These are phyloP conservation scores for Thielaviopsis euricoi DNA, from an alignment of 2,329 filamentous ascomycete genomes.

Conservation along the genomic window DNA sequence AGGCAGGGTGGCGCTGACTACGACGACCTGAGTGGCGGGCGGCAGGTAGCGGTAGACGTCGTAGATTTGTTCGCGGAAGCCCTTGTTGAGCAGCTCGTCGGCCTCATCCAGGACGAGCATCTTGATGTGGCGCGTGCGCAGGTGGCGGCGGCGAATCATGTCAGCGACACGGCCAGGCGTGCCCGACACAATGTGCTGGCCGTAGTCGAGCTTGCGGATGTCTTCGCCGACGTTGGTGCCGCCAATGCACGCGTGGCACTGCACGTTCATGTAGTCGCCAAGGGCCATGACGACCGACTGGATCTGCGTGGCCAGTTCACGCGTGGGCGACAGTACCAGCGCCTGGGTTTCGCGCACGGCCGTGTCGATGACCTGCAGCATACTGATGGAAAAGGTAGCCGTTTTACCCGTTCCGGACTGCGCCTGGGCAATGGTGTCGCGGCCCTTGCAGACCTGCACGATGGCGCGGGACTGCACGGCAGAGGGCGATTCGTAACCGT, in stretches of 20 bases:
- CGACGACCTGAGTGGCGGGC: constrained; percentile 93
- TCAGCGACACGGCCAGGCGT: constrained; percentile 82
- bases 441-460: constrained; percentile 96
- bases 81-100: constrained; percentile 63
- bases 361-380: constrained; percentile 90
- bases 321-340: constrained; percentile 85
- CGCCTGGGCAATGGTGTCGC: constrained; percentile 95
- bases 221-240: constrained; percentile 97
- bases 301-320: constrained; percentile 94
- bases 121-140: constrained; percentile 46
- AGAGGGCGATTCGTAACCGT: constrained; percentile 95
- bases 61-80: constrained; percentile 97
- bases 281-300: constrained; percentile 98
- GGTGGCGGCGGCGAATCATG: constrained; percentile 41
- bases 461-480: constrained; percentile 96
- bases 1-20: constrained; percentile 88
- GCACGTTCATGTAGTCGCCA: constrained; percentile 99
- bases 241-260: constrained; percentile 96
- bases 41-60: constrained; percentile 96
- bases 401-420: constrained; percentile 97
- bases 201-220: constrained; percentile 92
- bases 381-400: constrained; percentile 89
- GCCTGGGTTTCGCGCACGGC: constrained; percentile 86
- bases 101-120: constrained; percentile 47
- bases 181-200: constrained; percentile 92